Evolutionary conservation across 2,329 filamentous ascomycete genomes (phyloP).

Genomic region (Penicillium sclerotiorum): DNA sequence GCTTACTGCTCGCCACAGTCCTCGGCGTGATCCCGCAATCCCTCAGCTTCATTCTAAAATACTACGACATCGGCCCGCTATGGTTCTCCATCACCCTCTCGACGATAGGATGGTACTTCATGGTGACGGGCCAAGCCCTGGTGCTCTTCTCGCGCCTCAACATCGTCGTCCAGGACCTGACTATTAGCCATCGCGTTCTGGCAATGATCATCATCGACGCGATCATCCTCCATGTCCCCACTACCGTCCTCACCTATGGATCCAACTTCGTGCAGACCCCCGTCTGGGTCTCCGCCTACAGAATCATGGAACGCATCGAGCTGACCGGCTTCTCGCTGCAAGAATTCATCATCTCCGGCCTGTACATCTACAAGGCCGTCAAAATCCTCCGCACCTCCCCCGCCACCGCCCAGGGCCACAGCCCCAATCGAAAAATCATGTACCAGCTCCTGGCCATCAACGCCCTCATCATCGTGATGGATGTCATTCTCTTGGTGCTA

Average conservation of each 20-base stretch:
- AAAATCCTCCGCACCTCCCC: constrained; percentile 48
- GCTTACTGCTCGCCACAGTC: constrained; percentile 42
- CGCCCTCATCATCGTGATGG: constrained; percentile 45
- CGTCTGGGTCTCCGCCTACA: constrained; percentile 32
- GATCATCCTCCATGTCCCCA: constrained; percentile 38
- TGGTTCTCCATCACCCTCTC: constrained; percentile 13
- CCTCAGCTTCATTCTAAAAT: constrained; percentile 10
- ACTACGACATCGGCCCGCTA: constrained; percentile 10
- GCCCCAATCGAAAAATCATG: constrained; percentile 38
- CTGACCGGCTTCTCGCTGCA: constrained; percentile 16
- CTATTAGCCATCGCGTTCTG: constrained; percentile 8
- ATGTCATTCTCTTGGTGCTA: constrained; percentile 38
- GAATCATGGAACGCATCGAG: constrained; percentile 16
- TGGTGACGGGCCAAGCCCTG: constrained; percentile 7
- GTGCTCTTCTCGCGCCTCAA: constrained; percentile 11
- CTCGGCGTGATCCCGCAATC: constrained; percentile 44
- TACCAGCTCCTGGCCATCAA: constrained; percentile 49
- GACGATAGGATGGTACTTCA: constrained; percentile 11
- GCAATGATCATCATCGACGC: constrained; percentile 17
- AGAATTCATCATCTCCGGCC: constrained; percentile 16
- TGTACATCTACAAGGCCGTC: constrained; percentile 15
- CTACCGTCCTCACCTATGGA: constrained; percentile 55
- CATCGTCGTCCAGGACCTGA: constrained; percentile 13
- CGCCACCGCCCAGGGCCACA: constrained; percentile 37
- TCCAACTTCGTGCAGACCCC: constrained; percentile 16